Evolutionary conservation across 495 filamentous ascomycete genomes (phyloP).

Genomic region (Talaromyces thailandensis): DNA sequence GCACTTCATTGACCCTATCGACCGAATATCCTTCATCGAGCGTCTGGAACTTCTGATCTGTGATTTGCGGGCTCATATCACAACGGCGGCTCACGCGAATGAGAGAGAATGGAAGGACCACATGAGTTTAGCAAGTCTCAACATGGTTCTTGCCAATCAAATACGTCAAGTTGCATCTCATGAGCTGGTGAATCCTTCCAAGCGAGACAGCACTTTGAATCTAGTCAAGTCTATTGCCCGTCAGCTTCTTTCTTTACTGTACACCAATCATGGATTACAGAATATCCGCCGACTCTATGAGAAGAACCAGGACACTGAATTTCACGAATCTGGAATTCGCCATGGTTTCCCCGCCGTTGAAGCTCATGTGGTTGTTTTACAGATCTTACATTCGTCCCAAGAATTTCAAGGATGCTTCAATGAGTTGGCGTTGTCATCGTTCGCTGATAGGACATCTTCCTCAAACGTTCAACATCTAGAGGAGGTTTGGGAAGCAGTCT

Average conservation of each 20-base stretch:
- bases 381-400: slow-evolving; percentile 42
- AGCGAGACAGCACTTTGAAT: slow-evolving; percentile 16
- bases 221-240: slow-evolving; percentile 22
- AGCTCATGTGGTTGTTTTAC: slow-evolving; percentile 57
- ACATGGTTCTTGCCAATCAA: slow-evolving; percentile 31
- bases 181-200: slow-evolving; percentile 17
- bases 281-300: slow-evolving; percentile 54
- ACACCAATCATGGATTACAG: slow-evolving; percentile 29
- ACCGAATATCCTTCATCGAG: slow-evolving; percentile 31
- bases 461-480: slow-evolving; percentile 55
- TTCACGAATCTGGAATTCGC: slow-evolving; percentile 58
- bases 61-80: slow-evolving; percentile 19
- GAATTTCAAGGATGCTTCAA: slow-evolving; percentile 18
- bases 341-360: slow-evolving; percentile 48
- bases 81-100: slow-evolving; percentile 12
- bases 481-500: slow-evolving; percentile 60
- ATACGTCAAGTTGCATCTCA: slow-evolving; percentile 32
- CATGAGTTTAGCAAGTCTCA: slow-evolving; percentile 22
- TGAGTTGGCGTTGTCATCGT: slow-evolving; percentile 21
- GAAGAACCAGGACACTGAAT: slow-evolving; percentile 42
- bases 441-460: slow-evolving; percentile 7
- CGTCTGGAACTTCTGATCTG: slow-evolving; percentile 20
- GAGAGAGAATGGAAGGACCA: slow-evolving; percentile 12
- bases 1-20: slow-evolving; percentile 44
- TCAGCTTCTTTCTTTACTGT: slow-evolving; percentile 30